Base-by-base conservation (phyloP, 495 filamentous ascomycete genomes). In the Neurospora sp. region DNA sequence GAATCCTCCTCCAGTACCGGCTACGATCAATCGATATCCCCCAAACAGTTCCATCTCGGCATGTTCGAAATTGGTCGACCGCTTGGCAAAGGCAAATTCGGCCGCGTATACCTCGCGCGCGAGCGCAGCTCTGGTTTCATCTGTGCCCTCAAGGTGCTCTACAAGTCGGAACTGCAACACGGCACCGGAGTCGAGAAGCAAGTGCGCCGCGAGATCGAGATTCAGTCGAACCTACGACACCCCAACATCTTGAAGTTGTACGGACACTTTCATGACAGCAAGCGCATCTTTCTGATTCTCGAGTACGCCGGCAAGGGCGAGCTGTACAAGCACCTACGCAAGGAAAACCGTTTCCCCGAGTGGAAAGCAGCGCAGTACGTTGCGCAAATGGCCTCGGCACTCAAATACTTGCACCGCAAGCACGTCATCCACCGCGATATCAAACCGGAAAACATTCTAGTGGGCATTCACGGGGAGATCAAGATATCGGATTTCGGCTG, bases 41-140 rank as follows among this genome's bases (percentile, higher is more conserved):
- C 90, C 3, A 95, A 92, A 77, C 88, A 94, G 71, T 93, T 96
- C 80, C 94, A 98, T 76, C 90, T 99, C 3, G 94, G 95, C 80
- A 98, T 99, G 96, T 99, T 99, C 78, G 96, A 99, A 78, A 98
- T 99, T 76, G 96, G 96, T 11, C 92, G 94, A 69, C 96, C 96
- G 3, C 85, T 99, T 6, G 96, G 96, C 10, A 99, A 98, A 81
- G 96, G 96, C 71, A 99, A 99, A 82, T 99, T 98, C 79, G 96
- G 96, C 5, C 89, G 96, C 66, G 96, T 99, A 1, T 99, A 99
- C 80, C 89, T 99, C 3, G 96, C 95, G 62, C 93, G 94, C 73
- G 96, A 99, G 81, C 89, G 94, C 39, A 91, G 88, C 62, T 92
- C 89, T 27, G 92, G 93, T 75, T 99, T 97, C 82, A 93, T 99